Percentiles rank a stretch among this genome's conserved stretches.
Evolutionary conservation across 2,329 filamentous ascomycete genomes (phyloP).

Genomic region (Leptographium lundbergii): DNA sequence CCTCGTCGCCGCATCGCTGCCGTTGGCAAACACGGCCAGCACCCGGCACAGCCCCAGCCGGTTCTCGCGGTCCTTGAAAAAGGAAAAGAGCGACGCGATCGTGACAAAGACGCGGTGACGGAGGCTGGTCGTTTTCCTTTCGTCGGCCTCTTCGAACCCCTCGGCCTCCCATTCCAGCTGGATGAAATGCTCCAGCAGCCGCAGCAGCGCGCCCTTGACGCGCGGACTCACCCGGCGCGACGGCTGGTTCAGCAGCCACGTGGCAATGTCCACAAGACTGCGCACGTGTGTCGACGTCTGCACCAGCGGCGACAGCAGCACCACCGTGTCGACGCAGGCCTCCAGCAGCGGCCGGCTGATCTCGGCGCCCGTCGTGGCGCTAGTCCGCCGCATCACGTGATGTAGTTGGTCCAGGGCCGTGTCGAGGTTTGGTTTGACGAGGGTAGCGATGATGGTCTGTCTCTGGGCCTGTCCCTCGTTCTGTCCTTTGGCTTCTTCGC

Average conservation of each 20-base stretch:
- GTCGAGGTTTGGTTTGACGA: slow-evolving; percentile 45
- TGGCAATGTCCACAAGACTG: slow-evolving; percentile 68
- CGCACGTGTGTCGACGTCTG: slow-evolving; percentile 54
- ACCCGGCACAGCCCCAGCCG: slow-evolving; percentile 63
- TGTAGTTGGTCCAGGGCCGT: slow-evolving; percentile 32
- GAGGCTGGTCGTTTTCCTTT: slow-evolving; percentile 37
- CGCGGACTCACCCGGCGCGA: slow-evolving; percentile 68
- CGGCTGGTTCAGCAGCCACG: slow-evolving; percentile 76
- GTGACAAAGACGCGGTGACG: slow-evolving; percentile 58
- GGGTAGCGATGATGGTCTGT: slow-evolving; percentile 32
- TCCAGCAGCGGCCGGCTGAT: slow-evolving; percentile 65
- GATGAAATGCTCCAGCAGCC: slow-evolving; percentile 71
- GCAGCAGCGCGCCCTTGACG: slow-evolving; percentile 68
- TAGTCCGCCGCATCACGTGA: slow-evolving; percentile 6
- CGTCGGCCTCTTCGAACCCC: slow-evolving; percentile 30
- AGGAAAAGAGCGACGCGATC: slow-evolving; percentile 72
- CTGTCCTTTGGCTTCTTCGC: slow-evolving; percentile 25
- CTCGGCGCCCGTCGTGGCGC: slow-evolving; percentile 13
- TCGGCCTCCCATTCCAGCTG: slow-evolving; percentile 34
- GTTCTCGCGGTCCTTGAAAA: slow-evolving; percentile 73
- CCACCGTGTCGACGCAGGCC: slow-evolving; percentile 64
- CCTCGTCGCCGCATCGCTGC: slow-evolving; percentile 26
- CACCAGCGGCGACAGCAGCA: slow-evolving; percentile 61
- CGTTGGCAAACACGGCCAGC: slow-evolving; percentile 50
- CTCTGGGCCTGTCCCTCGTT: slow-evolving; percentile 23